Base-by-base conservation (phyloP, 495 filamentous ascomycete genomes). In the Hypoxylon cercidicola region DNA sequence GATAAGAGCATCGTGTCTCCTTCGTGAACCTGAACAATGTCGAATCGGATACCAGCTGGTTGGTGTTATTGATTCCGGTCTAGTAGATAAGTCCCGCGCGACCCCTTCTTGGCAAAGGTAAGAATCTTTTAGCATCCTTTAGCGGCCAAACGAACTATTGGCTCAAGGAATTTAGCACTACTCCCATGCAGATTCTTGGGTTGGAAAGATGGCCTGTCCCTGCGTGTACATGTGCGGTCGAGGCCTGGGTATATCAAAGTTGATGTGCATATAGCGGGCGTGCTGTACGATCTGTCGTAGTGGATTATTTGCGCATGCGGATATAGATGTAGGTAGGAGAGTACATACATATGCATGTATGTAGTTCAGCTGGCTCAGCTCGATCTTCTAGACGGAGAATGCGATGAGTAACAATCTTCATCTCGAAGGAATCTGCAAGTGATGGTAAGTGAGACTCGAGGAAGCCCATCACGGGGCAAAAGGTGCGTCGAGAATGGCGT, bases 401-500 rank as follows among this genome's bases (percentile, higher is more conserved):
- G 23, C 13, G 47, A 60, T 55, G 39, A 46, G 37, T 47, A 39
- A 23, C 15, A 47, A 56, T 58, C 9, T 46, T 20, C 32, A 13
- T 28, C 16, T 32, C 19, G 47, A 47, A 64, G 61, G 47, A 58
- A 48, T 46, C 50, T 41, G 50, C 18, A 48, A 37, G 44, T 55
- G 35, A 49, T n/a, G 13, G 49, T 28, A 21, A 49, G 41, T 48
- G 59, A 49, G 35, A 62, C 32, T 32, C 15, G 30, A 30, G 23
- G n/a, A 50, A 20, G 43, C n/a, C 46, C 25, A 3, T 49, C 13
- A 56, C 37, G 60, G 39, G 25, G 25, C 23, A 57, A 45, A 21
- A 51, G 53, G 37, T 46, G 40, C 28, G 30, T 64, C 46, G 46
- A 57, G 52, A 50, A 54, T 45, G 47, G 46, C 52, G 46, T 52